Evolutionary conservation across 1,139 yeast species (phyloP).

Genomic region (Suhomyces bokatorum): DNA sequence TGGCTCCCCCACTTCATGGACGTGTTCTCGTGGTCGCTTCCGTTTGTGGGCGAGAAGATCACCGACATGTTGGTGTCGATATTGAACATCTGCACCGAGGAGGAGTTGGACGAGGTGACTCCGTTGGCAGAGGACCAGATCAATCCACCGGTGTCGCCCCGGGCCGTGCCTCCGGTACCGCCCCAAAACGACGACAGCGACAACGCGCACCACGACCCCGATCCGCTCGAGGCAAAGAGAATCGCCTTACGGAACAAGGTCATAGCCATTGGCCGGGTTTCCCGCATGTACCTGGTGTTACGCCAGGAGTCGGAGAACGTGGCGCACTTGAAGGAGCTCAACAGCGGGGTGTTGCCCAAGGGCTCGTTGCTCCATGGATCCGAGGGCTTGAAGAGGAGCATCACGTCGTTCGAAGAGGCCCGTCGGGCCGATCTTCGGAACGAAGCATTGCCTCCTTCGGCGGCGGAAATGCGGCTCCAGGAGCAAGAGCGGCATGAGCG

Average conservation of each 20-base stretch:
- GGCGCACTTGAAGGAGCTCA: constrained; percentile 69
- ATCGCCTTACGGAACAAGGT: constrained; percentile 82
- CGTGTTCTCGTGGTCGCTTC: constrained; percentile 95
- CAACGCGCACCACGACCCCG: constrained; percentile 1
- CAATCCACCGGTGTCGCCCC: constrained; percentile 5
- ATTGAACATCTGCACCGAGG: constrained; percentile 91
- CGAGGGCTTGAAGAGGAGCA: constrained; percentile 72
- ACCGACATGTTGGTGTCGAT: constrained; percentile 92
- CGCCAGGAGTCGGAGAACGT: constrained; percentile 91
- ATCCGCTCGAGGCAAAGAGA: constrained; percentile 44
- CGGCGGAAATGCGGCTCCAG: constrained; percentile 51
- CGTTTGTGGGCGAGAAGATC: constrained; percentile 96
- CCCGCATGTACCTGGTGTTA: constrained; percentile 88
- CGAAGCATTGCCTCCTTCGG: constrained; percentile 87
- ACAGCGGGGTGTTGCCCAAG: constrained; percentile 72
- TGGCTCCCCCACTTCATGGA: constrained; percentile 98
- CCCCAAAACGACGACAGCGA: constrained; percentile 6
- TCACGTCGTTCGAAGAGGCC: constrained; percentile 82
- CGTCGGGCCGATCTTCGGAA: constrained; percentile 76
- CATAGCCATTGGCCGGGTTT: constrained; percentile 90
- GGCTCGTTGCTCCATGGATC: constrained; percentile 85
- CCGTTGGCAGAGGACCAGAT: constrained; percentile 35
- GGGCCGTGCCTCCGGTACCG: constrained; percentile 8
- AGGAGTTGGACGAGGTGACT: constrained; percentile 81
- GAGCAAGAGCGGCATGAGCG: constrained; percentile 48